Evolutionary conservation across 305 asterid species (phyloP).

Genomic region (Ajuga reptans): DNA sequence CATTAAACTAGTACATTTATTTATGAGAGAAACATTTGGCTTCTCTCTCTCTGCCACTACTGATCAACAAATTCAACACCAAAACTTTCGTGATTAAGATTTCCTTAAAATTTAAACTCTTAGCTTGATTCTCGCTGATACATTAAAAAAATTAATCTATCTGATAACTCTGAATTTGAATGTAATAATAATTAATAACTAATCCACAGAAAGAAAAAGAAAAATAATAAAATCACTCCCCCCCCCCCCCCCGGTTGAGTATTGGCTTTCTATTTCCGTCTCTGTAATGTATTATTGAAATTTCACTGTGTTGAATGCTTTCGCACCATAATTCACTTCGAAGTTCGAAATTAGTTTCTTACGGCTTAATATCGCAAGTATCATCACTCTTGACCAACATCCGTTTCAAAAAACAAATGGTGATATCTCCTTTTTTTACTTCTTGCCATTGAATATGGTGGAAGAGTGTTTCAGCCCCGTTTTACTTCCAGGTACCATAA

Average conservation of each 20-base stretch:
- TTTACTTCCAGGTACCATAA: conserved; percentile 26
- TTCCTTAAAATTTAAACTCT: neutral
- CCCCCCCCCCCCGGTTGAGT: too few relatives aligned
- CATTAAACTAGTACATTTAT: too few relatives aligned
- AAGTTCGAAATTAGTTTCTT: neutral
- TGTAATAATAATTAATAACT: neutral
- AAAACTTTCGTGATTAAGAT: neutral
- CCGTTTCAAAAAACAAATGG: neutral
- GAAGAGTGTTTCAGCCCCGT: conserved; percentile 27
- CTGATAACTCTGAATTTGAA: neutral
- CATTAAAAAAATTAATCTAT: neutral
- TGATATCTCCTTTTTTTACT: neutral
- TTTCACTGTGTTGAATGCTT: neutral
- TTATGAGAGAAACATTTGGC: too few relatives aligned
- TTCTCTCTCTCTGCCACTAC: too few relatives aligned
- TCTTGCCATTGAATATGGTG: neutral
- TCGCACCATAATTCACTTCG: neutral
- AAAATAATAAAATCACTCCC: too few relatives aligned
- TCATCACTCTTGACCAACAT: neutral
- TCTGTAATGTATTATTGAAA: neutral
- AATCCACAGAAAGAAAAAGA: neutral
- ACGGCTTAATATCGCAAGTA: neutral
- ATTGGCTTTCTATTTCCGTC: neutral
- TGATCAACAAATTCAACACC: conserved; percentile 27
- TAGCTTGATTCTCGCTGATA: too few relatives aligned